These are phyloP conservation scores for Pseudocercospora pini-densiflorae DNA, from an alignment of 2,329 filamentous ascomycete genomes.

Conservation along the genomic window DNA sequence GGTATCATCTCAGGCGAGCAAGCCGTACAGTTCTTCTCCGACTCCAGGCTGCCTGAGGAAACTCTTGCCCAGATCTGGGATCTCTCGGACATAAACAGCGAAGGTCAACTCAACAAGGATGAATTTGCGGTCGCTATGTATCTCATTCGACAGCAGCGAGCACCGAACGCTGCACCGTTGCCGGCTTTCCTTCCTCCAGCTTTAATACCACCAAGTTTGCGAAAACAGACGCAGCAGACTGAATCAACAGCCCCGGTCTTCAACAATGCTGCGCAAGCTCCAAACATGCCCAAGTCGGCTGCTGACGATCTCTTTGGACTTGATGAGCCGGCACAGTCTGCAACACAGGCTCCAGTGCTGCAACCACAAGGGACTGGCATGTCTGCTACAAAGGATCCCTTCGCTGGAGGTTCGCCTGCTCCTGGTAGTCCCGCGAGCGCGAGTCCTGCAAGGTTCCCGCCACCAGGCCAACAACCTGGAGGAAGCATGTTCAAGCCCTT, in stretches of 20 bases:
- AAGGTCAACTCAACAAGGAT: conserved; percentile 81
- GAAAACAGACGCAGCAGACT: conserved; percentile 61
- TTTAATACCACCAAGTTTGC: conserved; percentile 84
- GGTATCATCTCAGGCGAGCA: conserved; percentile 93
- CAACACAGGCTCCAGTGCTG: conserved; percentile 49
- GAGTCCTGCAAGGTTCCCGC: conserved; percentile 50
- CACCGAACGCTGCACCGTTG: conserved; percentile 68
- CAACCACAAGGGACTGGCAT: conserved; percentile 75
- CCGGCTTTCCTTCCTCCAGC: conserved; percentile 79
- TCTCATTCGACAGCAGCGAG: conserved; percentile 87
- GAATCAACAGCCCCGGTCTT: conserved; percentile 59
- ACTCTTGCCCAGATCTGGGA: conserved; percentile 95
- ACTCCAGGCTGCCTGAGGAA: conserved; percentile 88
- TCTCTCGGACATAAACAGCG: conserved; percentile 88
- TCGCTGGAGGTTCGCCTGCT: conserved; percentile 56
- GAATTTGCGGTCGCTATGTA: conserved; percentile 99
- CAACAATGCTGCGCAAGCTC: conserved; percentile 51
- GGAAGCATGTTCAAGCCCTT: conserved; percentile 79
- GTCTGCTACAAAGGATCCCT: conserved; percentile 66
- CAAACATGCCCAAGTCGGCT: conserved; percentile 71
- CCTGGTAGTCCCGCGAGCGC: conserved; percentile 61
- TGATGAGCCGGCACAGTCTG: conserved; percentile 68
- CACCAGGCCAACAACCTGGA: conserved; percentile 37
- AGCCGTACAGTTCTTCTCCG: conserved; percentile 90
- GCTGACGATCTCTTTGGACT: conserved; percentile 93